Evolutionary conservation across 768 basidiomycete species (phyloP).

Genomic region (Naganishia randhawae): DNA sequence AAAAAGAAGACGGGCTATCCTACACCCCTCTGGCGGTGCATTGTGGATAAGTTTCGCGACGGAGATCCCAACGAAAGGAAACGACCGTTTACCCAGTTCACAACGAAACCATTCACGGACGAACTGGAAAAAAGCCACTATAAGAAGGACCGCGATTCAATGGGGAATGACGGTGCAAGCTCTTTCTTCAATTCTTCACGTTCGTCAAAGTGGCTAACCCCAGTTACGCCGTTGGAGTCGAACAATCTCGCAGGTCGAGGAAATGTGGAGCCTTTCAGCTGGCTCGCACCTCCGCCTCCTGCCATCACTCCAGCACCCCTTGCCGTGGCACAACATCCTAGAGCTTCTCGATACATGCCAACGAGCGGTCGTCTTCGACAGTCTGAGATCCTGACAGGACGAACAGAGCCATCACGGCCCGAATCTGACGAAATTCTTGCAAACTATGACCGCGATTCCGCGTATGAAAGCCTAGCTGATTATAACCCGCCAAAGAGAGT

Average conservation of each 20-base stretch:
- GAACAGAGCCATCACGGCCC: background rate
- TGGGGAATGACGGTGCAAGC: background rate
- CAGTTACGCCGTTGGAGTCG: background rate
- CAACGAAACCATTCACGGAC: background rate
- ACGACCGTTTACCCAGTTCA: background rate
- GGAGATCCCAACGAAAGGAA: conserved; percentile 10
- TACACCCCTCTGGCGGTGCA: conserved; percentile 10
- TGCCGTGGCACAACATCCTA: background rate
- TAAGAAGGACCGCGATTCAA: background rate
- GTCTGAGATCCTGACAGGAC: background rate
- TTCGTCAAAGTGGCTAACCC: background rate
- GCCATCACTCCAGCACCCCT: background rate
- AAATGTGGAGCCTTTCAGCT: background rate
- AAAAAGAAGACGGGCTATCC: conserved; percentile 9
- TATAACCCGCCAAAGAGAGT: background rate
- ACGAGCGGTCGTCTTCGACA: conserved; percentile 5
- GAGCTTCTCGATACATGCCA: conserved; percentile 12
- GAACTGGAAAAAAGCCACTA: background rate
- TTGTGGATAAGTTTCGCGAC: conserved; percentile 4
- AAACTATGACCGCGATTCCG: conserved; percentile 8
- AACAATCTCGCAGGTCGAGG: conserved; percentile 9
- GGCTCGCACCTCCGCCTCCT: background rate
- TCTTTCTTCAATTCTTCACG: conserved; percentile 2
- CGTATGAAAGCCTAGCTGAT: background rate
- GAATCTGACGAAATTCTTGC: conserved; percentile 16